Base-by-base conservation (phyloP, 345 rosid genomes). In the Firmiana major region DNA sequence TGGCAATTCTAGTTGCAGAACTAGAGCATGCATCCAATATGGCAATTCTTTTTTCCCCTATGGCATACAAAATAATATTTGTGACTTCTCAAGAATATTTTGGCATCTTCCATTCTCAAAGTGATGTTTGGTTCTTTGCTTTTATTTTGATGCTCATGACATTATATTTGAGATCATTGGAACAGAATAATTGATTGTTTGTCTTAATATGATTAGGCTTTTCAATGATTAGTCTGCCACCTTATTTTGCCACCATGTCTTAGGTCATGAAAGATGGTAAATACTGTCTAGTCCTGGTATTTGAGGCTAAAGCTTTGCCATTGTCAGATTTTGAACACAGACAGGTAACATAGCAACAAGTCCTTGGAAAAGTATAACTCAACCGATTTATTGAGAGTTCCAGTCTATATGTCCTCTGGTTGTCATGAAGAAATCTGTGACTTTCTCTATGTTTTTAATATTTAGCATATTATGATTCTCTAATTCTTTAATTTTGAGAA, bases 271-370 rank as follows among this genome's bases (percentile, higher is more conserved):
- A 82, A 22, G 97, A 91, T 75, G 97, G 94, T 70, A 91, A 89
- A 80, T 94, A 92, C 88, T 88, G 89, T 79, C 83, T 93, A 54
- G 93, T 86, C 79, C 86, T 93, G 81, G 81, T 86, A 54, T 93
- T 95, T 63, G 92, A 87, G 89, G 97, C 99, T 71, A 92, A 92
- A 83, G 86, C 89, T 68, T 83, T 95, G 74, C 64, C 85, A 82
- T 83, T 95, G 78, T 85, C 93, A 51, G 99, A 95, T 76, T 95
- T 93, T 63, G 98, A 93, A 43, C 7, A 83, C 82, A 89, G 99
- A 90, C 96, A 89, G 94, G 98, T 93, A 83, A 75, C 54, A 9
- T 31, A 31, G 34, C 38, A 62, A 38, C 48, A 57, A 5, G 0
- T 26, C 65, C 17, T 73, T 79, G 22, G 45, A 21, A 6, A 68